Evolutionary conservation across 2,329 filamentous ascomycete species (phyloP), one percentile per base, ranked within the genome.

Genomic region (Cyanodermella asteris): DNA sequence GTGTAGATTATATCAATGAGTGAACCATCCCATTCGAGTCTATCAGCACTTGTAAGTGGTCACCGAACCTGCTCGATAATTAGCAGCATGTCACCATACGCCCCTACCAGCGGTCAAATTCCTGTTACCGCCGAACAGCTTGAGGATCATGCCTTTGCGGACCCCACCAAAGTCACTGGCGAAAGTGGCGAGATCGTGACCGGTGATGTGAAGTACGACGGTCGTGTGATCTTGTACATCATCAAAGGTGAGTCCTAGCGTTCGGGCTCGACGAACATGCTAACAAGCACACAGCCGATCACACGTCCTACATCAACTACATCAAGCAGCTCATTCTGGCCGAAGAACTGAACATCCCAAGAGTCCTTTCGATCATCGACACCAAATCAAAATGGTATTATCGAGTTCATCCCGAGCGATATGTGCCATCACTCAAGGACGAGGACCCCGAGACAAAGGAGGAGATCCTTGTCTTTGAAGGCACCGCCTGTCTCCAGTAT

Each of bases 281-380:
- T n/a, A 17, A 6, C 13, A 9, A 16, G 18, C 23, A 19, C 18
- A 9, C 20, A 46, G 43, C 43, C 15, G 41, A 45, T 23, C 24
- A 45, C 32, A 48, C 46, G 3, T 39, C 26, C 16, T 47, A 44
- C 34, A 48, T 49, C 30, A 51, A 51, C 28, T 50, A 45, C 33
- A 47, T 52, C 25, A 51, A 52, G 25, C 42, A 44, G 2, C 29
- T 52, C 1, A 49, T 51, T 4, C 32, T 51, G 4, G 45, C 42
- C 10, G 32, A 41, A 27, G 45, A 50, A 32, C 36, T 51, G 1
- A 6, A 38, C 6, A 24, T 44, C 12, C 36, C 38, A 3, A 35
- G 50, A 28, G 27, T 42, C 5, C 20, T 48, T n/a, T 42, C 42
- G 2, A 33, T 46, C 13, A 43, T 51, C 23, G 42, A 47, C 25